Conservation (phyloP, 768 basidiomycete species). For the Gymnopilus junonius region DNA sequence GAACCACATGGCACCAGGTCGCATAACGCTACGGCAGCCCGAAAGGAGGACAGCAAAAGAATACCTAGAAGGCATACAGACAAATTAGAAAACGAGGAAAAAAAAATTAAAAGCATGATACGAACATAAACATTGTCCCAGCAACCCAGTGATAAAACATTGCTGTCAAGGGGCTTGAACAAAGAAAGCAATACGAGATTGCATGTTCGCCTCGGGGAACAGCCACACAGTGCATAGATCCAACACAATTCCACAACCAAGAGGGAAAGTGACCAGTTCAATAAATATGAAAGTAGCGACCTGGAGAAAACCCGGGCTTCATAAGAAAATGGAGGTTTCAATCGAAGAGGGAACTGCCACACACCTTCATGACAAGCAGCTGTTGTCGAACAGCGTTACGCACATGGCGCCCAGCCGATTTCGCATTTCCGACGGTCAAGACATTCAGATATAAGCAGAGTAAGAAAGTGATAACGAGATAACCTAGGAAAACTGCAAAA, state of each 20-base stretch:
- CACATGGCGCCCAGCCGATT: conserved; percentile 71
- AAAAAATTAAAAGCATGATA: background rate
- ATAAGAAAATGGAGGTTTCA: background rate
- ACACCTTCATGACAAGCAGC: conserved; percentile 86
- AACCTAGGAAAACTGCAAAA: conserved; percentile 78
- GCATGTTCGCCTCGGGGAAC: conserved; percentile 75
- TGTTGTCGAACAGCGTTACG: conserved; percentile 81
- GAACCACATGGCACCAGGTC: conserved; percentile 95
- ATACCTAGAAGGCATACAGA: conserved; percentile 58
- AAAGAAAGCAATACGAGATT: conserved; percentile 68
- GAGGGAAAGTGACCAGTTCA: conserved; percentile 87
- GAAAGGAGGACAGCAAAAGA: conserved; percentile 86
- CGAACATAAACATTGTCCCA: conserved; percentile 92
- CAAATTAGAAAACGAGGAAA: background rate
- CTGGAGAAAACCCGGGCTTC: conserved; percentile 44
- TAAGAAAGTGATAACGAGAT: conserved; percentile 61
- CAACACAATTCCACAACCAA: conserved; percentile 85
- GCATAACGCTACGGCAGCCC: conserved; percentile 81
- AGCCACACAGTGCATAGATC: conserved; percentile 85
- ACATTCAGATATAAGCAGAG: conserved; percentile 76
- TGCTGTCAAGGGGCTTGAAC: conserved; percentile 79
- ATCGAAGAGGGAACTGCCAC: conserved; percentile 33
- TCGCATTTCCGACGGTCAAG: conserved; percentile 76
- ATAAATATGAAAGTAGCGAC: conserved; percentile 92
- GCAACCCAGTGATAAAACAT: conserved; percentile 93